Conservation (phyloP, 805 yeast genomes). For the Zygosaccharomyces rouxii region DNA sequence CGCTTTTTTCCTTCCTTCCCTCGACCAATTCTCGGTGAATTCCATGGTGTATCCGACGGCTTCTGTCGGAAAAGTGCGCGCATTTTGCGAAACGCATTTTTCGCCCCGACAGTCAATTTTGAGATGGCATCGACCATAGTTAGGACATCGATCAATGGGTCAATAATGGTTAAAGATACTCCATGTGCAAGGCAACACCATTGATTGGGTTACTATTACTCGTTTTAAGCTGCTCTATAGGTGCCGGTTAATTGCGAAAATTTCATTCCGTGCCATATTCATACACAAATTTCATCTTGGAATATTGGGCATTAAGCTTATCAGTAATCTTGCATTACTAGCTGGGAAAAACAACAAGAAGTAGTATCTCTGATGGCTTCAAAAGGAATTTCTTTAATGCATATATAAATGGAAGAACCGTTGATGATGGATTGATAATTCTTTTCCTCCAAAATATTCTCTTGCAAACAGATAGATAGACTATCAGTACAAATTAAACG, state of each 20-base stretch:
- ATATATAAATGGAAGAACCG: background rate
- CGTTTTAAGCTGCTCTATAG: background rate
- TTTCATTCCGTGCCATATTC: background rate
- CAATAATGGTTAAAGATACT: too few species aligned
- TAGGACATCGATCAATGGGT: background rate
- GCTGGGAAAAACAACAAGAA: background rate
- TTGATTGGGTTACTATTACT: background rate
- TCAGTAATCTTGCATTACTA: background rate
- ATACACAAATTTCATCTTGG: background rate
- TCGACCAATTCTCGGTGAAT: too few species aligned
- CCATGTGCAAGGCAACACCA: background rate
- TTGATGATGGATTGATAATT: background rate
- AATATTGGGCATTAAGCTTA: slow-evolving; percentile 1
- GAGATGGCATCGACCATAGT: background rate
- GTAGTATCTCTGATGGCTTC: background rate
- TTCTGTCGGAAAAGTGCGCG: slow-evolving; percentile 3
- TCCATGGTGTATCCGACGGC: background rate
- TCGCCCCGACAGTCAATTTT: slow-evolving; percentile 2
- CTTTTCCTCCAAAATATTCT: background rate
- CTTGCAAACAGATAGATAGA: background rate
- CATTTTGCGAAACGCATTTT: slow-evolving; percentile 1
- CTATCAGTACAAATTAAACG: background rate
- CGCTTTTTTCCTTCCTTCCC: too few species aligned
- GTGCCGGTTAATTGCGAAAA: slow-evolving; percentile 4
- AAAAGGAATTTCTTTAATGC: background rate